Conservation (phyloP, 345 rosid genomes). For the Streptanthus diversifolius region DNA sequence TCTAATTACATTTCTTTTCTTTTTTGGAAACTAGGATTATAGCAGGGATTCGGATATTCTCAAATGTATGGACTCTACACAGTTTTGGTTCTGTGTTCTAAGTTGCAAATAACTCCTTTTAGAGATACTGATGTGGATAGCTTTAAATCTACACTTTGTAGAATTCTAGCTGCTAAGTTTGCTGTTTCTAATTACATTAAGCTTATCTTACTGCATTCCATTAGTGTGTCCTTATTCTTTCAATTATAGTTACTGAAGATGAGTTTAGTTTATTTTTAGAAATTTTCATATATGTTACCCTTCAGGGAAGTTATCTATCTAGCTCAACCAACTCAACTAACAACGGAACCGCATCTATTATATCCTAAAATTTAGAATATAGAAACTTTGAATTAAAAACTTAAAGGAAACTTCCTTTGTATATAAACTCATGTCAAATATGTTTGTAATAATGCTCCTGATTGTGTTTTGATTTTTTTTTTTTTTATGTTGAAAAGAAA, state of each 20-base stretch:
- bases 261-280: not conserved
- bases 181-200: slow-evolving; percentile 11
- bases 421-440: not conserved
- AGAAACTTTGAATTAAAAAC: too few relatives aligned
- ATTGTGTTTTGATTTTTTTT: not conserved
- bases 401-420: too few relatives aligned
- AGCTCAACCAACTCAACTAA: too few relatives aligned
- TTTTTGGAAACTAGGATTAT: slow-evolving; percentile 50
- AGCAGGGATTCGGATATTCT: slow-evolving; percentile 70
- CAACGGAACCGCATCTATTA: too few relatives aligned
- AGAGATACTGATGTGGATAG: slow-evolving; percentile 35
- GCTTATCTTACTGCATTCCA: not conserved
- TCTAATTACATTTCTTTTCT: not conserved
- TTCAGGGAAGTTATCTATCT: too few relatives aligned
- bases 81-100: slow-evolving; percentile 59
- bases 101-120: slow-evolving; percentile 44
- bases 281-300: too few relatives aligned
- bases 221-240: not conserved
- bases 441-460: not conserved
- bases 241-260: too few relatives aligned
- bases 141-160: slow-evolving; percentile 44
- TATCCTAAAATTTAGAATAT: too few relatives aligned
- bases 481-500: not conserved
- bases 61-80: slow-evolving; percentile 44
- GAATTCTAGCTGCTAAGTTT: slow-evolving; percentile 33